A percentile compares a stretch with the other conserved stretches of the same genome.
Evolutionary conservation across 345 rosid genomes (phyloP).

Genomic region (Euclidium syriacum): DNA sequence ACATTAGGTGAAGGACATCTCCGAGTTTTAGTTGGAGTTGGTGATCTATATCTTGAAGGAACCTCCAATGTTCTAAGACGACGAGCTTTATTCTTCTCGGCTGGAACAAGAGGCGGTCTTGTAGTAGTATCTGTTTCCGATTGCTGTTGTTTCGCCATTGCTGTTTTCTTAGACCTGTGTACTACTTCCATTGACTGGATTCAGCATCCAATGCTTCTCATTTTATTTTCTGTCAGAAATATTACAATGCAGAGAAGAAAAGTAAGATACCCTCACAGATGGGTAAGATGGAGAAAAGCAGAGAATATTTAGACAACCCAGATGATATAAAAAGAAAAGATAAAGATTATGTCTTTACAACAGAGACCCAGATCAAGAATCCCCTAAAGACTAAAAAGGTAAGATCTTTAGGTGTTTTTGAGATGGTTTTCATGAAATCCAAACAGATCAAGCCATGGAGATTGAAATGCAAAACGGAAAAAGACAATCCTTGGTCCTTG

Average conservation of each 20-base stretch:
- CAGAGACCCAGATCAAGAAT: conserved; percentile 26
- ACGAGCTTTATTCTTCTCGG: conserved; percentile 67
- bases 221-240: conserved; percentile 46
- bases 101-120: conserved; percentile 63
- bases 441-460: conserved; percentile 43
- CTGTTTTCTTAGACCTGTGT: conserved; percentile 40
- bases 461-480: conserved; percentile 8
- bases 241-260: conserved; percentile 31
- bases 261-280: conserved; percentile 51
- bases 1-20: conserved; percentile 69
- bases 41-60: conserved; percentile 76
- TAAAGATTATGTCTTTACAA: conserved; percentile 49
- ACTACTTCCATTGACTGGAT: conserved; percentile 52
- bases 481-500: conserved; percentile 36
- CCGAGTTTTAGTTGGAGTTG: conserved; percentile 42
- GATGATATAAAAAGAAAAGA: conserved; percentile 9
- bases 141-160: conserved; percentile 42
- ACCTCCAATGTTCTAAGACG: conserved; percentile 59
- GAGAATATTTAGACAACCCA: conserved; percentile 39
- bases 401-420: conserved; percentile 6
- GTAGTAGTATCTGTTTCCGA: conserved; percentile 36
- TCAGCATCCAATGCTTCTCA: conserved; percentile 33
- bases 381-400: background rate
- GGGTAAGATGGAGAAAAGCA: conserved; percentile 39
- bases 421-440: conserved; percentile 5